A percentile compares a stretch with the other conserved stretches of the same genome.
Evolutionary conservation across 768 basidiomycete genomes (phyloP).

Genomic region (Cystobasidium onofrii): DNA sequence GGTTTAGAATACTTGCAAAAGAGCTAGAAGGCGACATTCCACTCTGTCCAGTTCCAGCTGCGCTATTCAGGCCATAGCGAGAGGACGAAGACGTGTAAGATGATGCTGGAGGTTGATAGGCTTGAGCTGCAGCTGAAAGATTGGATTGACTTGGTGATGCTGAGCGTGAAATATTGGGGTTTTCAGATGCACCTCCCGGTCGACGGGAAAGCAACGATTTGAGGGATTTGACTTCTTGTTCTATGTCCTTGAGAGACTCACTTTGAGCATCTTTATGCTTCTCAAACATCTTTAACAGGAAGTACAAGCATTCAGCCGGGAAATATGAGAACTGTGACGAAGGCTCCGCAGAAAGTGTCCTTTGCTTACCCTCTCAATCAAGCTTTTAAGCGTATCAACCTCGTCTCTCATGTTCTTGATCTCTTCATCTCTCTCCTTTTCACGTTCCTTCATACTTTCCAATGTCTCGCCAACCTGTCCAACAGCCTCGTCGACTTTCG

Average conservation of each 20-base stretch:
- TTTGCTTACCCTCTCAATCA: slow-evolving; percentile 76
- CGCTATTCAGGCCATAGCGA: neutral
- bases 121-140: neutral
- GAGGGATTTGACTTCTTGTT: slow-evolving; percentile 86
- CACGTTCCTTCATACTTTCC: slow-evolving; percentile 66
- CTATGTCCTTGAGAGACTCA: slow-evolving; percentile 73
- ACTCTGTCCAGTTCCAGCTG: neutral
- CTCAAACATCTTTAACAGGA: slow-evolving; percentile 76
- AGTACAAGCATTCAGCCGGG: too few species aligned
- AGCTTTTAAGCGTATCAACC: slow-evolving; percentile 76
- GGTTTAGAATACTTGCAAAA: slow-evolving; percentile 21
- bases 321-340: too few species aligned
- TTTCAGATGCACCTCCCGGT: neutral
- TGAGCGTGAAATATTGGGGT: neutral
- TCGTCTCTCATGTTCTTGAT: slow-evolving; percentile 88
- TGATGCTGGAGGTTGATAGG: neutral
- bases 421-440: slow-evolving; percentile 70
- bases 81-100: neutral
- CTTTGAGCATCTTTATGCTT: slow-evolving; percentile 79
- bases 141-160: neutral
- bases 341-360: too few species aligned
- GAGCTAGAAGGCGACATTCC: slow-evolving; percentile 2
- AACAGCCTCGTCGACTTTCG: slow-evolving; percentile 62
- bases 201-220: slow-evolving; percentile 61
- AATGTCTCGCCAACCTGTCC: slow-evolving; percentile 65